Evolutionary conservation across 2,329 filamentous ascomycete species (phyloP).

Genomic region (Penicillium fuscoglaucum): DNA sequence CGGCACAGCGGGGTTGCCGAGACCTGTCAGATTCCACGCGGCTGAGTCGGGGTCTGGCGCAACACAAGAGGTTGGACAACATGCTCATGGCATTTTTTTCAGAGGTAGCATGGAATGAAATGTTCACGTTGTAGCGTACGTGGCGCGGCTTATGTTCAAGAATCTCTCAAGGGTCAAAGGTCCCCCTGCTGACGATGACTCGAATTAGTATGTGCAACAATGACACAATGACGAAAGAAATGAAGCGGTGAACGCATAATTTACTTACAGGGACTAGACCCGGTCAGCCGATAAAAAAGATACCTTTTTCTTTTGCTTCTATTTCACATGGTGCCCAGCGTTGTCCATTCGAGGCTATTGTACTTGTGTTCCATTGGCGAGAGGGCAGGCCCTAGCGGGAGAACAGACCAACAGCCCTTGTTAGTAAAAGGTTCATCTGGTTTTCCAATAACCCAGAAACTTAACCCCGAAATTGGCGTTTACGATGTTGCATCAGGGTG

Average conservation of each 20-base stretch:
- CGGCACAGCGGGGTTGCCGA: slow-evolving; percentile 65
- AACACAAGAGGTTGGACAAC: slow-evolving; percentile 24
- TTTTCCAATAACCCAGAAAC: slow-evolving; percentile 14
- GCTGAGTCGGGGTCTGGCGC: slow-evolving; percentile 18
- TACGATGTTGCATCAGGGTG: slow-evolving; percentile 29
- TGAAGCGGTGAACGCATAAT: slow-evolving; percentile 17
- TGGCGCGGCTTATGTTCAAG: slow-evolving; percentile 7
- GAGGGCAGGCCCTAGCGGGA: slow-evolving; percentile 11
- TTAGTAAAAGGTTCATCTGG: slow-evolving; percentile 10
- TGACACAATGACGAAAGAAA: slow-evolving; percentile 23
- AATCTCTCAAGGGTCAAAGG: slow-evolving; percentile 7
- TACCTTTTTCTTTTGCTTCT: slow-evolving; percentile 10
- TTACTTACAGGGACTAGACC: slow-evolving; percentile 14
- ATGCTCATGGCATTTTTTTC: slow-evolving; percentile 22
- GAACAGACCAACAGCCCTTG: slow-evolving; percentile 11
- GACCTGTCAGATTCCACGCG: slow-evolving; percentile 45
- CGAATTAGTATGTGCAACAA: slow-evolving; percentile 27
- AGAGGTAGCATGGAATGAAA: slow-evolving; percentile 24
- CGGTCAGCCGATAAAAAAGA: slow-evolving; percentile 28
- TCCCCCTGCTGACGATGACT: slow-evolving; percentile 25
- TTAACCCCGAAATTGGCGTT: slow-evolving; percentile 16
- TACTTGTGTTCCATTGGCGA: slow-evolving; percentile 18
- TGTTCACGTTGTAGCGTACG: slow-evolving; percentile 11
- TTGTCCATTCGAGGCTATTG: slow-evolving; percentile 5
- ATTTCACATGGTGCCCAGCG: slow-evolving; percentile 33